These are phyloP conservation scores for Agroathelia rolfsii DNA, from an alignment of 1,284 basidiomycete species.

Conservation along the genomic window DNA sequence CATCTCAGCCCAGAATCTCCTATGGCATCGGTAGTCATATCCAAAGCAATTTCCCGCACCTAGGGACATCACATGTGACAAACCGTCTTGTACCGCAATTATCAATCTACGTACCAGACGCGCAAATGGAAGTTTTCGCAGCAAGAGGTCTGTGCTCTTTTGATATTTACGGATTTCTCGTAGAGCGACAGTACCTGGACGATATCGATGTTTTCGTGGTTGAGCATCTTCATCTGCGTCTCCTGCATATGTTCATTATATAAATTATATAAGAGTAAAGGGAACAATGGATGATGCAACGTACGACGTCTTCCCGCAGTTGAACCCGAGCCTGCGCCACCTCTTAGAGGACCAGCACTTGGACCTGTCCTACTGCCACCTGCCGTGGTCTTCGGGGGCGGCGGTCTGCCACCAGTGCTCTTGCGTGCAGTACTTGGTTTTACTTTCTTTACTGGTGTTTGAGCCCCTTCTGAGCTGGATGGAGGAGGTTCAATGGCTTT, in stretches of 20 bases:
- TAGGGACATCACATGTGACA: slow-evolving; percentile 21
- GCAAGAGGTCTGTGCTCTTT: slow-evolving; percentile 81
- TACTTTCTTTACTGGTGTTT: slow-evolving; percentile 35
- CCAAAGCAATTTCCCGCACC: slow-evolving; percentile 87
- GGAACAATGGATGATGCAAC: slow-evolving; percentile 13
- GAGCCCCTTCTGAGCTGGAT: slow-evolving; percentile 30
- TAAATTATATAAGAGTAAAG: slow-evolving; percentile 3
- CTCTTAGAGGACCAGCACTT: slow-evolving; percentile 10
- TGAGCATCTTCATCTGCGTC: slow-evolving; percentile 18
- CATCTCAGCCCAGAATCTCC: slow-evolving; percentile 65
- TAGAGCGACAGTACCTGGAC: slow-evolving; percentile 83
- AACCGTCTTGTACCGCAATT: slow-evolving; percentile 7
- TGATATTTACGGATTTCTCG: slow-evolving; percentile 92
- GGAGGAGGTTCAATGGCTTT: slow-evolving; percentile 30
- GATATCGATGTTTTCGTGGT: slow-evolving; percentile 55
- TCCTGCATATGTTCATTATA: slow-evolving; percentile 12
- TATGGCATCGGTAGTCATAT: slow-evolving; percentile 73
- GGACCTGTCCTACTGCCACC: slow-evolving; percentile 12
- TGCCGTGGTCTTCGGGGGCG: slow-evolving; percentile 18
- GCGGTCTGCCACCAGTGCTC: slow-evolving; percentile 55
- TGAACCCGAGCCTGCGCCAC: slow-evolving; percentile 4
- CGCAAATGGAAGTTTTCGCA: slow-evolving; percentile 85
- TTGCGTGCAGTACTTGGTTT: slow-evolving; percentile 62
- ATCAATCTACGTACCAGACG: slow-evolving; percentile 58
- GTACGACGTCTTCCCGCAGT: too few relatives aligned